Evolutionary conservation across 179 eudicot genomes (phyloP).

Genomic region (Heliamphora pulchella): DNA sequence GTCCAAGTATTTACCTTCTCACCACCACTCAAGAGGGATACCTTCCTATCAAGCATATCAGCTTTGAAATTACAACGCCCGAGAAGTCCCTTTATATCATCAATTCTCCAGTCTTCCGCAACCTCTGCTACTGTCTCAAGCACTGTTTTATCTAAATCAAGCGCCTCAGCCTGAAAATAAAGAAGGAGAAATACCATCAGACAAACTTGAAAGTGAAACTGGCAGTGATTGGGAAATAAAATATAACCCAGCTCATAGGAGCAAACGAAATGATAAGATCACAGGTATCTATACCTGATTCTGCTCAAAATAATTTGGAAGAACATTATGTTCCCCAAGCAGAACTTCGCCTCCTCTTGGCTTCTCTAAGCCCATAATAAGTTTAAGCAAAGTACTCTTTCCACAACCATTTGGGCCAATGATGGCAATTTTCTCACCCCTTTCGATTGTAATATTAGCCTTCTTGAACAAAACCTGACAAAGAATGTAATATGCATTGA

Average conservation of each 20-base stretch:
- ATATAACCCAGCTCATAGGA: neutral
- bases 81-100: slow-evolving; percentile 89
- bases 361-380: slow-evolving; percentile 76
- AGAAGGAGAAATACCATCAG: neutral
- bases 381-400: slow-evolving; percentile 82
- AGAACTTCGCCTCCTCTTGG: slow-evolving; percentile 63
- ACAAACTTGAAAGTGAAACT: neutral
- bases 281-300: slow-evolving; percentile 63
- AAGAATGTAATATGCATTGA: slow-evolving; percentile 9
- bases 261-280: neutral
- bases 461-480: slow-evolving; percentile 65
- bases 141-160: slow-evolving; percentile 79
- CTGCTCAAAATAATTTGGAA: slow-evolving; percentile 96
- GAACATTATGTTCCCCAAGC: slow-evolving; percentile 88
- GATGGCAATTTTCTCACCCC: slow-evolving; percentile 93
- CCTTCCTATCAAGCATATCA: slow-evolving; percentile 95
- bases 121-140: slow-evolving; percentile 89
- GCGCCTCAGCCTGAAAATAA: slow-evolving; percentile 74
- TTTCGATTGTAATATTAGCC: slow-evolving; percentile 65
- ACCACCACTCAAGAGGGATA: slow-evolving; percentile 89
- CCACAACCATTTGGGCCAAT: slow-evolving; percentile 98
- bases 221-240: neutral
- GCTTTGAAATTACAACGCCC: slow-evolving; percentile 93
- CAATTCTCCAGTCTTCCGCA: slow-evolving; percentile 92
- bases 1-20: slow-evolving; percentile 56